Base-by-base conservation (phyloP, 805 yeast genomes). In the Starmerella vitae region DNA sequence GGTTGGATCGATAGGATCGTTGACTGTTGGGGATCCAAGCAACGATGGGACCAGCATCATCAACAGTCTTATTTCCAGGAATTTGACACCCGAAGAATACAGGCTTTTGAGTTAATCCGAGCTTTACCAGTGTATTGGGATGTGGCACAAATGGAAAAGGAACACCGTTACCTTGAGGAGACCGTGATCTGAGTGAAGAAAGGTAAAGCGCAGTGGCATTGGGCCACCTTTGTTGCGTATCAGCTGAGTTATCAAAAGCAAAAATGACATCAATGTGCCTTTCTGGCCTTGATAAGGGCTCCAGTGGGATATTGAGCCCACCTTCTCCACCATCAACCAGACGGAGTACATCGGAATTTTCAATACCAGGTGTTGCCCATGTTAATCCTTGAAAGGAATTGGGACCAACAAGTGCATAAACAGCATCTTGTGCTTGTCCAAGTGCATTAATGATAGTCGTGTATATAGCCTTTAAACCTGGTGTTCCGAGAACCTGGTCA, bases 311-410 rank as follows among this genome's bases (percentile, higher is more conserved):
- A 49, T 78, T 78, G 54, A 80, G 84, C 4, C 67, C 65, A 55
- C 79, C 88, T 53, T 76, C 82, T 18, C 91, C 93, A 24, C 93
- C 93, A 54, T 81, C 91, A 20, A 72, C 82, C 43, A 81, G 60
- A 42, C 54, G 33, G 30, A 79, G 60, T 57, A 41, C 55, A 24
- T 71, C 66, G 3, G 60, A 57, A 21, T 29, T 13, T n/a, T 15
- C 12, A n/a, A 40, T 24, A 3, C 27, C 32, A 5, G 30, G 27
- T 33, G 29, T 15, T 13, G 36, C 24, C 7, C 37, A 30, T 13
- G 27, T n/a, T 13, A 43, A 10, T 4, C 41, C 66, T 35, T 55
- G 61, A 60, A 78, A 78, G 30, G 93, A 93, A 51, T 80, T 82
- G 39, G 91, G 86, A 8, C 59, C 54, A 56, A 74, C 78, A 28